Conservation (phyloP, 2,329 filamentous ascomycete genomes). For the Mycosphaerella arachidis region DNA sequence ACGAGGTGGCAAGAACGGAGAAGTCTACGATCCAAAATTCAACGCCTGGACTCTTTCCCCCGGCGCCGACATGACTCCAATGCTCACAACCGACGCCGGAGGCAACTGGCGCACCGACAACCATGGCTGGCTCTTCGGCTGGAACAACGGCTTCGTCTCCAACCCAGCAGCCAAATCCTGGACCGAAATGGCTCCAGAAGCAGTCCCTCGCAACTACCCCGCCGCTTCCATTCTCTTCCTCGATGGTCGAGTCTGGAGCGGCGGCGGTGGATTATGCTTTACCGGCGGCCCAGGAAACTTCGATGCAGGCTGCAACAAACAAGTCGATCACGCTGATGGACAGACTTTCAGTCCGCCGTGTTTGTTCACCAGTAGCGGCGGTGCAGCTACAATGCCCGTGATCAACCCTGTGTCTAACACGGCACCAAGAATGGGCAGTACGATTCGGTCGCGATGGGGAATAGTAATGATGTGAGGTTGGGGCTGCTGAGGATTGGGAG, state of each 20-base stretch:
- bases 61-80: conserved; percentile 44
- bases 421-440: conserved; percentile 29
- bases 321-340: conserved; percentile 50
- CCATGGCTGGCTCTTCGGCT: conserved; percentile 52
- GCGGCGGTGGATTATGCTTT: conserved; percentile 51
- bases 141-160: conserved; percentile 45
- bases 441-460: conserved; percentile 27
- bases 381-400: conserved; percentile 38
- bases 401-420: conserved; percentile 36
- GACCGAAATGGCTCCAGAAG: conserved; percentile 14
- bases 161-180: conserved; percentile 19
- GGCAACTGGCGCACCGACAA: conserved; percentile 48
- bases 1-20: conserved; percentile 48
- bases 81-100: conserved; percentile 34
- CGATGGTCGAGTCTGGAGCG: conserved; percentile 49
- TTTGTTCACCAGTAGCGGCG: conserved; percentile 47
- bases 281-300: conserved; percentile 18
- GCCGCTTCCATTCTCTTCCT: conserved; percentile 47
- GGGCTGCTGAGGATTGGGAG: conserved; percentile 48
- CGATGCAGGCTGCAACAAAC: conserved; percentile 27
- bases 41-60: conserved; percentile 51
- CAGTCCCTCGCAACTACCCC: conserved; percentile 49
- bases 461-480: conserved; percentile 22
- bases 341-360: conserved; percentile 56
- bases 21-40: conserved; percentile 47